phyloP scores from a whole-genome alignment of 83 land plant genomes.

The Larix sibirica region DNA sequence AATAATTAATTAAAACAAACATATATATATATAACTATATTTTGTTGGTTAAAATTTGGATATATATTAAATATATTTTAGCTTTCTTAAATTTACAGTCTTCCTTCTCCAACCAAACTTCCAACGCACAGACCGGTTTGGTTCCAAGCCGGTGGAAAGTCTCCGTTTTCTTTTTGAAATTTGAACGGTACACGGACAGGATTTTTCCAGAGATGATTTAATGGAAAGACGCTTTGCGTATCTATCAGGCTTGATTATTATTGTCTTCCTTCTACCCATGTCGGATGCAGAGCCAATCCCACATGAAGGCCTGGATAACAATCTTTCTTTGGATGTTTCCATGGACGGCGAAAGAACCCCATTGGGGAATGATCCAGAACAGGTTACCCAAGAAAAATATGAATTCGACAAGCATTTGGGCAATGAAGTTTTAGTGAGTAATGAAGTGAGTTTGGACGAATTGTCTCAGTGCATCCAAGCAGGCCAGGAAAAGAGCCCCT shows the following conservation, averaged over 20 bases:
- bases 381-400: background rate
- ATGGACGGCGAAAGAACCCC: background rate
- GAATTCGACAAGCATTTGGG: background rate
- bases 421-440: background rate
- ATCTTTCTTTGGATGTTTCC: background rate
- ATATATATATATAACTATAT: no score
- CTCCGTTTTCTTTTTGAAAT: no score
- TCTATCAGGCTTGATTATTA: background rate
- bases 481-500: background rate
- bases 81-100: no score
- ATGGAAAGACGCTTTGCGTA: background rate
- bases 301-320: background rate
- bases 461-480: conserved; percentile 1
- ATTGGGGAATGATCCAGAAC: background rate
- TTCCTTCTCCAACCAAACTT: no score
- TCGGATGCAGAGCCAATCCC: background rate
- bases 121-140: no score
- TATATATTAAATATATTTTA: no score
- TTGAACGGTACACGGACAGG: no score
- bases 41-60: no score
- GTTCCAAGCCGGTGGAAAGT: no score
- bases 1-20: no score
- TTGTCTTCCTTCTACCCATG: background rate
- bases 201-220: background rate
- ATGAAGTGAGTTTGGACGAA: background rate